Evolutionary conservation across 176 grass and related monocot species (phyloP).

Genomic region (Chrysopogon serrulatus): DNA sequence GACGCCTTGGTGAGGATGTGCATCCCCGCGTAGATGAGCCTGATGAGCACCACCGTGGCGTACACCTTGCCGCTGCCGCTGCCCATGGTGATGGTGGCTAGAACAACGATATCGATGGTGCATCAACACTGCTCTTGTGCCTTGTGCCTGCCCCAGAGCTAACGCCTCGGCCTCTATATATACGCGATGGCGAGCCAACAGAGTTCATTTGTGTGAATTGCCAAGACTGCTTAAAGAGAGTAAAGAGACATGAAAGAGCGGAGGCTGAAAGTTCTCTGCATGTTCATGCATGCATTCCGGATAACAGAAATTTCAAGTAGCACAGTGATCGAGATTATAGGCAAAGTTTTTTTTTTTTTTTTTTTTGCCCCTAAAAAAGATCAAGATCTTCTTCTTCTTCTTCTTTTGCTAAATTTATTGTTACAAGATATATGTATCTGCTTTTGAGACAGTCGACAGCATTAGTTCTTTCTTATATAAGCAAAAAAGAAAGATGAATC

Average conservation of each 20-base stretch:
- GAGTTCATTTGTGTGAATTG: slow-evolving; percentile 16
- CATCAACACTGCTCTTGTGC: background rate
- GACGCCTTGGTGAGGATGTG: slow-evolving; percentile 67
- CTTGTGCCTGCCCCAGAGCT: background rate
- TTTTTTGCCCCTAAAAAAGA: background rate
- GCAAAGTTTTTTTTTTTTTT: background rate
- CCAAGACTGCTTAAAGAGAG: background rate
- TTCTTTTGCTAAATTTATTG: background rate
- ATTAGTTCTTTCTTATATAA: slow-evolving; percentile 3
- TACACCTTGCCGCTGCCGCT: slow-evolving; percentile 40
- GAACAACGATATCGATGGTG: background rate
- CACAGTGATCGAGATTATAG: background rate
- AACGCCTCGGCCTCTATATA: slow-evolving; percentile 2
- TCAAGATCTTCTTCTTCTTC: background rate
- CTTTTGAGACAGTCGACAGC: slow-evolving; percentile 13
- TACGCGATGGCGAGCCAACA: background rate
- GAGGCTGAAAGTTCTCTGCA: slow-evolving; percentile 30
- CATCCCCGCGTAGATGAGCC: slow-evolving; percentile 60
- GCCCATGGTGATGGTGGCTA: background rate
- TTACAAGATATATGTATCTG: background rate
- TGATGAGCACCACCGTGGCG: slow-evolving; percentile 46
- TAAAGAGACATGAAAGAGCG: slow-evolving; percentile 9
- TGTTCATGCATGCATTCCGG: slow-evolving; percentile 18
- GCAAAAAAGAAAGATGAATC: background rate
- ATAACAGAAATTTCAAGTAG: slow-evolving; percentile 22